Percentiles rank a stretch among this genome's conserved stretches.
Evolutionary conservation across 2,329 filamentous ascomycete species (phyloP).

Genomic region (Myriangium duriaei): DNA sequence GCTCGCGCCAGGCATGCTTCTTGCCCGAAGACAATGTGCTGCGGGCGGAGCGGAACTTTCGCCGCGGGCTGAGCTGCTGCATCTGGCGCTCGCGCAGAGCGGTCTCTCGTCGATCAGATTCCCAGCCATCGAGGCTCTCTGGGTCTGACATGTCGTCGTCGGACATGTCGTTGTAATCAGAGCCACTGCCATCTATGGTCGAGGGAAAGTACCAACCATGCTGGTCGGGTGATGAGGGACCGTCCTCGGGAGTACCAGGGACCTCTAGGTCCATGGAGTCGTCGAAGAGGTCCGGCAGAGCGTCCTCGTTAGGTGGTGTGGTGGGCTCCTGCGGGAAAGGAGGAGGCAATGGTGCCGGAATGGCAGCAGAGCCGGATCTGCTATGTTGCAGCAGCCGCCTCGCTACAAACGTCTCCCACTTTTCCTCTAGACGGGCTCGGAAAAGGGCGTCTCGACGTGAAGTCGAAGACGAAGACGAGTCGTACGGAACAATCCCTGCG

Average conservation of each 20-base stretch:
- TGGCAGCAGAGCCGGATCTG: constrained; percentile 4
- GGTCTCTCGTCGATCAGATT: constrained; percentile 22
- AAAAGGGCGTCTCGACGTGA: constrained; percentile 24
- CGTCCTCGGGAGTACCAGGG: constrained; percentile 6
- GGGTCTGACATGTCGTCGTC: constrained; percentile 12
- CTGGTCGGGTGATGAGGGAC: constrained; percentile 1
- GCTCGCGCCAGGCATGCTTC: constrained; percentile 30
- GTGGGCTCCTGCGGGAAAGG: constrained; percentile 7
- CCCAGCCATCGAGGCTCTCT: constrained; percentile 12
- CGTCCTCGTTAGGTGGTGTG: constrained; percentile 12
- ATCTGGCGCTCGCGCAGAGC: constrained; percentile 4
- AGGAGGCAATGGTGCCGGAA: constrained; percentile 5
- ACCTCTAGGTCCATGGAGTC: constrained; percentile 12
- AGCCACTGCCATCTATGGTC: constrained; percentile 1
- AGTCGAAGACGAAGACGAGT: constrained; percentile 4
- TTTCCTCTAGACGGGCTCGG: constrained; percentile 26
- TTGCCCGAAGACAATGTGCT: constrained; percentile 20
- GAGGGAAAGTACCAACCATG: constrained; percentile 8
- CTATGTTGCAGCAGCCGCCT: constrained; percentile 22
- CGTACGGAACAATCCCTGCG: constrained; percentile 23
- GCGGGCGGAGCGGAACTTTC: constrained; percentile 12
- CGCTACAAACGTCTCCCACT: constrained; percentile 29
- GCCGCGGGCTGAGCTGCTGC: constrained; percentile 7
- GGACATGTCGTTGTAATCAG: not conserved
- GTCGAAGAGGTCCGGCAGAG: constrained; percentile 12